A percentile compares a stretch with the other conserved stretches of the same genome.
These are phyloP conservation scores for Xylogone sp. DNA, from an alignment of 2,329 filamentous ascomycete species.

Conservation along the genomic window DNA sequence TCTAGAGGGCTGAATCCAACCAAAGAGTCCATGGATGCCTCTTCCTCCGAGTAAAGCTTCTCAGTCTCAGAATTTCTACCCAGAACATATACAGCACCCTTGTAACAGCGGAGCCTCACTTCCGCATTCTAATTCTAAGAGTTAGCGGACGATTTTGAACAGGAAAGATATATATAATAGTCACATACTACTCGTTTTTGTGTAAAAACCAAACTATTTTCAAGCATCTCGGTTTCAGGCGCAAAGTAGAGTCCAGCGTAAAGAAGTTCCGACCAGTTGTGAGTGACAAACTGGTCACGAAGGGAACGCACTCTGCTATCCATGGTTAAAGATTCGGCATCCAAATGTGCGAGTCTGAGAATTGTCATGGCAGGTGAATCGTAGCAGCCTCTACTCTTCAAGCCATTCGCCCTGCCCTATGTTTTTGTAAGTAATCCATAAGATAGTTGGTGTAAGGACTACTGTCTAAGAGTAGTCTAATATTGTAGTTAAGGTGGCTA, in stretches of 20 bases:
- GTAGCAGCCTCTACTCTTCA: conserved; percentile 80
- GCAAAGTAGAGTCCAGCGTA: conserved; percentile 66
- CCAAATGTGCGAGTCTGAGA: conserved; percentile 37
- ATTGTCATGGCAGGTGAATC: conserved; percentile 41
- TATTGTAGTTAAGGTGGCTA: too few relatives aligned
- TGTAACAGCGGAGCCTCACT: conserved; percentile 62
- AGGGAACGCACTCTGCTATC: conserved; percentile 66
- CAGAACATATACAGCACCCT: conserved; percentile 59
- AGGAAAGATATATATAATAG: too few relatives aligned
- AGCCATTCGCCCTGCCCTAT: conserved; percentile 68
- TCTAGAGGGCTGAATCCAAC: conserved; percentile 63
- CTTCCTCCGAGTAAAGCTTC: conserved; percentile 65
- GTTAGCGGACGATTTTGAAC: too few relatives aligned
- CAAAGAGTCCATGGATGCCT: conserved; percentile 68
- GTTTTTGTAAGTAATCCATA: too few relatives aligned
- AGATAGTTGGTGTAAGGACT: too few relatives aligned
- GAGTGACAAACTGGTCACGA: conserved; percentile 67
- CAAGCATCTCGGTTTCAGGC: conserved; percentile 67
- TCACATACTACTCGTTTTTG: conserved; percentile 48
- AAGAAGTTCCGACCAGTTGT: conserved; percentile 54
- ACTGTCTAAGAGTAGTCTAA: too few relatives aligned
- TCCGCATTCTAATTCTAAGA: conserved; percentile 39
- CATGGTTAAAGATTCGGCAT: conserved; percentile 63
- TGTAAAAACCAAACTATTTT: conserved; percentile 57
- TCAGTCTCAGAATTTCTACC: conserved; percentile 59